phyloP scores from a whole-genome alignment of 2,329 filamentous ascomycete species.

The Thermothelomyces thermophilus region DNA sequence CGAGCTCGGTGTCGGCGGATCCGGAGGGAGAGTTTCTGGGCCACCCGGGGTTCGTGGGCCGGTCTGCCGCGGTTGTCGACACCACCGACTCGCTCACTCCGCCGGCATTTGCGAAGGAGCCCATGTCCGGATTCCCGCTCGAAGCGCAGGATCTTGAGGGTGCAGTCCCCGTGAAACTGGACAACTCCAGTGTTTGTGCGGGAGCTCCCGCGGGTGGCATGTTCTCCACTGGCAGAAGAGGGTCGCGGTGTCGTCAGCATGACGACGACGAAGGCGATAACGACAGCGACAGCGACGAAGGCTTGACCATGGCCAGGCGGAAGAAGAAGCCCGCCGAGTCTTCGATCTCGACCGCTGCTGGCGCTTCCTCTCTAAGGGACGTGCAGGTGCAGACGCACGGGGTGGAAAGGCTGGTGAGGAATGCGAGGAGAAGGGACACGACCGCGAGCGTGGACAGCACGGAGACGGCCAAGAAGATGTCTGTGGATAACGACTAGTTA shows the following conservation, averaged over 20 bases:
- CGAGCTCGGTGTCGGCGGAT: conserved; percentile 58
- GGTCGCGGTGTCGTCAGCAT: neutral
- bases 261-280: conserved; percentile 39
- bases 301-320: conserved; percentile 47
- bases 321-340: conserved; percentile 33
- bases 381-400: conserved; percentile 22
- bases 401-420: conserved; percentile 29
- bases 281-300: conserved; percentile 49
- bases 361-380: neutral
- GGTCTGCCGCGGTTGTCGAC: conserved; percentile 41
- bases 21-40: conserved; percentile 54
- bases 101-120: conserved; percentile 44
- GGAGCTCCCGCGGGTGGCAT: neutral
- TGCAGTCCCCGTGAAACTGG: conserved; percentile 13
- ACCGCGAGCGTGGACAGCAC: conserved; percentile 56
- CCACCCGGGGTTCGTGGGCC: conserved; percentile 40
- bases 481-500: conserved; percentile 30
- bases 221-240: neutral
- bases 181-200: neutral
- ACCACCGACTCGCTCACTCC: conserved; percentile 50
- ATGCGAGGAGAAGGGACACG: conserved; percentile 48
- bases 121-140: conserved; percentile 41
- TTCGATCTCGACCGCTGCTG: neutral
- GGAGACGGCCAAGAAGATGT: conserved; percentile 56
- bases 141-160: conserved; percentile 32